Base-by-base conservation (phyloP, 345 rosid genomes). In the Dimocarpus longan region DNA sequence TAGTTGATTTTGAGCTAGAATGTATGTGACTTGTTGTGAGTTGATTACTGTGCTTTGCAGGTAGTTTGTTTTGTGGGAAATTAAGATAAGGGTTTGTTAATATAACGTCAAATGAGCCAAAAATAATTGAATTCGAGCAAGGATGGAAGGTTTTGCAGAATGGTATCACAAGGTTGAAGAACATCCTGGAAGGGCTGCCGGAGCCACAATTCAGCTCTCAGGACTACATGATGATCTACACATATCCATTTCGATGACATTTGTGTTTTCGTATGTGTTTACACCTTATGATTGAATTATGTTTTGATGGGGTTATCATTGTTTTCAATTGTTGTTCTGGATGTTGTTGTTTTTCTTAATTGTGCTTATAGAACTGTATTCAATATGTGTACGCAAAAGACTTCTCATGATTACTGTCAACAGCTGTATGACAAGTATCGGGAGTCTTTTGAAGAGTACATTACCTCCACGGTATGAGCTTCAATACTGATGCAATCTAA, bases 371-470 rank as follows among this genome's bases (percentile, higher is more conserved):
- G 97, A 48, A 89, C 89, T 26, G 84, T 92, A 67, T 90, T 89
- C 70, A 87, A 90, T 57, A 89, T 92, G 94, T 92, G 96, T 37
- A 86, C 89, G 0, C 93, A 90, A 73, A 88, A 86, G 87, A 88
- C 94, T 0, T 90, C 91, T 24, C 84, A 87, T 12, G 91, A 92
- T 65, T 90, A 86, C 76, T 88, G 94, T 2, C 88, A 90, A 28
- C 93, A 90, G 84, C 89, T 92, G 46, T 90, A 92, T 64, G 88
- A 88, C 63, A 90, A 87, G 81, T 92, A 88, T 80, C 76, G 69
- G 79, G 91, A 87, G 71, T 81, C 85, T 16, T 87, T 90, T 77
- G 87, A 89, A 77, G 93, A 81, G 39, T 90, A 92, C 50, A 89
- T 90, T 76, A 79, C 76, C 22, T 77, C 88, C 60, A 80, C 75